phyloP scores from a whole-genome alignment of 306 rosid species.

The Herpetospermum pedunculosum region DNA sequence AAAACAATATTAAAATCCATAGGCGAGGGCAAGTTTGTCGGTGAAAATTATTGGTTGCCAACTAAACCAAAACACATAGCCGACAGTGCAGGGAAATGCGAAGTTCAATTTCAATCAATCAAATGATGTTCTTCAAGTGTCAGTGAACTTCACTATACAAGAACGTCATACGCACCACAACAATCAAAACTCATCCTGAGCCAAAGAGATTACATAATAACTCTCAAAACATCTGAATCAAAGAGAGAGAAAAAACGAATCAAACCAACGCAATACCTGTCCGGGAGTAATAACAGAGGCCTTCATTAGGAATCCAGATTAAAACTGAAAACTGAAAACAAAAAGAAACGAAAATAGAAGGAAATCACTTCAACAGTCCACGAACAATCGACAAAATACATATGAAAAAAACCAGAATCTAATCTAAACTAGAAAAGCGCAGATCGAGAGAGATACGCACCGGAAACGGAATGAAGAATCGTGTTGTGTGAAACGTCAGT shows the following conservation, averaged over 20 bases:
- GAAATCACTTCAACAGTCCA: not conserved
- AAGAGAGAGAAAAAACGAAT: not conserved
- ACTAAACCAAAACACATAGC: conserved; percentile 2
- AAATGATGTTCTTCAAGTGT: not conserved
- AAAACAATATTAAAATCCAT: not conserved
- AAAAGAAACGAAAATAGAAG: not conserved
- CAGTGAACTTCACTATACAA: not conserved
- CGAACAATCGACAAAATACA: not conserved
- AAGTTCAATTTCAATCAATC: not conserved
- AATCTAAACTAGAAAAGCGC: not conserved
- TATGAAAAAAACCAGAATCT: not conserved
- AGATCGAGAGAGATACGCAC: conserved; percentile 2
- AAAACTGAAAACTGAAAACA: not conserved
- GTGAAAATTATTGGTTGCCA: not conserved
- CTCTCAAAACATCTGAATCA: not conserved
- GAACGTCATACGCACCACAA: not conserved
- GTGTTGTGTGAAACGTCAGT: not conserved
- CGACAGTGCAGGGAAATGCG: conserved; percentile 6
- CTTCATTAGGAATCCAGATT: not conserved
- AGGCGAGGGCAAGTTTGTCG: not conserved
- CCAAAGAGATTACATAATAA: not conserved
- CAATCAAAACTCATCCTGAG: not conserved
- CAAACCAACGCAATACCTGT: conserved; percentile 7
- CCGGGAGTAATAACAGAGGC: conserved; percentile 2
- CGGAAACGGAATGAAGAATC: not conserved